Conservation (phyloP, 805 yeast species). For the Zygoascus flipseniorum region DNA sequence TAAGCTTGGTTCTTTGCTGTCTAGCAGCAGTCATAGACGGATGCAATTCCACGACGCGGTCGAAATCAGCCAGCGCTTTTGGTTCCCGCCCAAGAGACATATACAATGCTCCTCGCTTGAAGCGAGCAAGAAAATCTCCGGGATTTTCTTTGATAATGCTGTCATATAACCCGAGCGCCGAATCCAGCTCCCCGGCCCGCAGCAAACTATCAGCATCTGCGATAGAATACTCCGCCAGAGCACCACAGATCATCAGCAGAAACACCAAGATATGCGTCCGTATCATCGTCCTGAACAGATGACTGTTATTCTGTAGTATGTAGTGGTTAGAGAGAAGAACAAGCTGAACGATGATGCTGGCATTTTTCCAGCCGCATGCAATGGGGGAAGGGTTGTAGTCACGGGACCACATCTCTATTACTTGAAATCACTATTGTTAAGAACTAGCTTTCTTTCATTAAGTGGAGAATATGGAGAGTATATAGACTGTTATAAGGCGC, state of each 20-base stretch:
- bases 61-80: slow-evolving; percentile 31
- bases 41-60: slow-evolving; percentile 25
- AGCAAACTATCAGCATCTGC: slow-evolving; percentile 10
- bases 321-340: background rate
- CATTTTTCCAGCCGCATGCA: background rate
- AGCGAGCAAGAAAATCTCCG: slow-evolving; percentile 23
- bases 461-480: too few species aligned
- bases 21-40: slow-evolving; percentile 30
- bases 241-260: background rate
- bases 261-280: background rate
- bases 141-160: slow-evolving; percentile 23
- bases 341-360: background rate
- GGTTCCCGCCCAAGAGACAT: slow-evolving; percentile 27
- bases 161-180: slow-evolving; percentile 19
- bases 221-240: background rate
- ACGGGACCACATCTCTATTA: too few species aligned
- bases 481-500: too few species aligned
- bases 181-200: slow-evolving; percentile 7
- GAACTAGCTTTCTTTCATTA: too few species aligned
- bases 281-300: background rate
- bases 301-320: background rate
- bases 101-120: slow-evolving; percentile 31
- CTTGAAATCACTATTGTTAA: too few species aligned
- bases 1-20: slow-evolving; percentile 26
- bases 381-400: too few species aligned